Evolutionary conservation across 2,329 filamentous ascomycete species (phyloP).

Genomic region (Monilinia laxa): DNA sequence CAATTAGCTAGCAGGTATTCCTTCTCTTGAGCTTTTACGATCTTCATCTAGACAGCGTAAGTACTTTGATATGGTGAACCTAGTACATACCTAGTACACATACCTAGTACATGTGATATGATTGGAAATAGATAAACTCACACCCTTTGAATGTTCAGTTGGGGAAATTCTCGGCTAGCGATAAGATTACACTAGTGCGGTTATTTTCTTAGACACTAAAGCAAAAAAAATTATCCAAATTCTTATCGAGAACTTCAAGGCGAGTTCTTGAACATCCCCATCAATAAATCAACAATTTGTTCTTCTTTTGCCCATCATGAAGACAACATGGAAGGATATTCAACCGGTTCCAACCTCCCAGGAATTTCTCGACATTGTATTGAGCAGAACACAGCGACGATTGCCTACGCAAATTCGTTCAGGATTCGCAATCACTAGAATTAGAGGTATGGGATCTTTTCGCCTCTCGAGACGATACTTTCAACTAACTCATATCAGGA

Average conservation of each 20-base stretch:
- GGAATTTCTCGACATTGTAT: conserved; percentile 96
- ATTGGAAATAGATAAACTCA: neutral
- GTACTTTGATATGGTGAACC: too few species aligned
- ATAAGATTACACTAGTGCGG: conserved; percentile 23
- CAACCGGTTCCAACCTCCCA: conserved; percentile 86
- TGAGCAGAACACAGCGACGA: conserved; percentile 88
- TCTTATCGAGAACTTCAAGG: conserved; percentile 25
- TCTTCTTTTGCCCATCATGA: conserved; percentile 47
- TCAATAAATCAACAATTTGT: neutral
- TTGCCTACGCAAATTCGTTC: conserved; percentile 93
- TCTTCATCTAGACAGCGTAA: too few species aligned
- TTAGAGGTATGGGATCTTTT: conserved; percentile 54
- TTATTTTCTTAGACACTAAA: conserved; percentile 21
- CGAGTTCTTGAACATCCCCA: conserved; percentile 21
- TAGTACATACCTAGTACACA: too few species aligned
- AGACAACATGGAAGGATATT: conserved; percentile 72
- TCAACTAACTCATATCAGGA: conserved; percentile 47
- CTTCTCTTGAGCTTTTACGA: too few species aligned
- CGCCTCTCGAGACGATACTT: conserved; percentile 1
- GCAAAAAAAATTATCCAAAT: conserved; percentile 25
- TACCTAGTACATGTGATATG: too few species aligned
- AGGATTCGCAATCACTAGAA: conserved; percentile 94
- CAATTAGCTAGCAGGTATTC: too few species aligned
- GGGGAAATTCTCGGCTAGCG: conserved; percentile 18
- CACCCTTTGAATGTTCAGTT: neutral